Conservation (phyloP, 73 alveolate species). For the Symbiodinium natans region DNA sequence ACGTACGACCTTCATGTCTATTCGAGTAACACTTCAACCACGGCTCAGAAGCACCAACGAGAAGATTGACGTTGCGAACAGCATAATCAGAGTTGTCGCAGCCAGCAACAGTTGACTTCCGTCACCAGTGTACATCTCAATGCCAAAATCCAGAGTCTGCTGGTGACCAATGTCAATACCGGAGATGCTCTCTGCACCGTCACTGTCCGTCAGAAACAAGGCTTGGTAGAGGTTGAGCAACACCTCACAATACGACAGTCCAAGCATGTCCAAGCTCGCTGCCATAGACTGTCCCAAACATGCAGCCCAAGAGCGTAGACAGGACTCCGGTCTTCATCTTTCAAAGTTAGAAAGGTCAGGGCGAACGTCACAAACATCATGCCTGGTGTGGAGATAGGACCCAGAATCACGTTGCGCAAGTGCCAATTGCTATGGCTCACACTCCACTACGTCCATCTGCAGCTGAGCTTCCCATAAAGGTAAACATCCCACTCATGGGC, state of each 20-base stretch:
- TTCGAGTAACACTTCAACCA: not conserved
- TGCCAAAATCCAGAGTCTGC: constrained; percentile 74
- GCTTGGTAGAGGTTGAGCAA: constrained; percentile 72
- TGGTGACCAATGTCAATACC: constrained; percentile 92
- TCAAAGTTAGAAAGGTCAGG: constrained; percentile 72
- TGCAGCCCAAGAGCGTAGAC: constrained; percentile 1
- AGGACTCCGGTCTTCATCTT: constrained; percentile 67
- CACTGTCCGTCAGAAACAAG: constrained; percentile 70
- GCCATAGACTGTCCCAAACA: not conserved
- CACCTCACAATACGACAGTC: not conserved
- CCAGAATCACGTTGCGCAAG: not conserved
- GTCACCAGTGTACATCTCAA: constrained; percentile 89
- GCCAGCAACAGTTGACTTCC: constrained; percentile 45
- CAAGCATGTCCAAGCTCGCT: not conserved
- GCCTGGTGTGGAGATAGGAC: not conserved
- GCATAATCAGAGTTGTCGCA: constrained; percentile 33
- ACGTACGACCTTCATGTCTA: not conserved
- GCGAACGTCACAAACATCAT: constrained; percentile 91
- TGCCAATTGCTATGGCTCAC: no score
- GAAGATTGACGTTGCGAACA: constrained; percentile 68
- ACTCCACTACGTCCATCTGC: not conserved
- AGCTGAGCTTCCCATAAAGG: constrained; percentile 70
- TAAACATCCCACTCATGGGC: constrained; percentile 72
- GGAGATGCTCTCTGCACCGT: constrained; percentile 79
- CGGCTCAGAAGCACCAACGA: constrained; percentile 57